Evolutionary conservation across 768 basidiomycete genomes (phyloP).

Genomic region (Pisolithus albus): DNA sequence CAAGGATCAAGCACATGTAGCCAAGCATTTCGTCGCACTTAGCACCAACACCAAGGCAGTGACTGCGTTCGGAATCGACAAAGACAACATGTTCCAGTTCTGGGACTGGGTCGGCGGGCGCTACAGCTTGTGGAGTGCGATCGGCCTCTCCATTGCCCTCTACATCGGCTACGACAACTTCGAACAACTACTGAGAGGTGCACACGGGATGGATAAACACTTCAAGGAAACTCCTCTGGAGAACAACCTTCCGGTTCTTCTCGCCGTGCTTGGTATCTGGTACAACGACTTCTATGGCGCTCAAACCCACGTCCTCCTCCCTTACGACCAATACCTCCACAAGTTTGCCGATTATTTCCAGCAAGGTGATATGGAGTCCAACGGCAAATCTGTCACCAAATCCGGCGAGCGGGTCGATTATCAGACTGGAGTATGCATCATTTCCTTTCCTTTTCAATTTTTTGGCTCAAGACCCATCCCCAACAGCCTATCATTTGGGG

Average conservation of each 20-base stretch:
- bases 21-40: conserved; percentile 98
- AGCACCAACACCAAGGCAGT: conserved; percentile 95
- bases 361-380: conserved; percentile 99
- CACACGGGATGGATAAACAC: conserved; percentile 97
- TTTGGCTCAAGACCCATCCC: not conserved
- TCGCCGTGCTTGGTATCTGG: conserved; percentile 92
- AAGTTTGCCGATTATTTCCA: conserved; percentile 99
- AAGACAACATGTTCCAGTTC: conserved; percentile 98
- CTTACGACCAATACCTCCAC: conserved; percentile 98
- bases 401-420: conserved; percentile 88
- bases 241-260: conserved; percentile 84
- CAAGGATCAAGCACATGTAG: conserved; percentile 84
- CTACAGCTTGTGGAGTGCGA: conserved; percentile 98
- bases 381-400: conserved; percentile 96
- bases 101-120: conserved; percentile 99
- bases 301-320: conserved; percentile 91
- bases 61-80: conserved; percentile 84
- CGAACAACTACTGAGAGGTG: conserved; percentile 80
- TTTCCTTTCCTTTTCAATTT: not conserved
- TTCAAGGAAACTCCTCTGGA: conserved; percentile 86
- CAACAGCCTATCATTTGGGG: conserved; percentile 96
- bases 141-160: conserved; percentile 90
- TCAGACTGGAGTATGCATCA: conserved; percentile 78
- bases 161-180: conserved; percentile 95
- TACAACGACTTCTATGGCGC: conserved; percentile 98